Evolutionary conservation across 495 filamentous ascomycete species (phyloP).

Genomic region (Aspergillus haitiensis): DNA sequence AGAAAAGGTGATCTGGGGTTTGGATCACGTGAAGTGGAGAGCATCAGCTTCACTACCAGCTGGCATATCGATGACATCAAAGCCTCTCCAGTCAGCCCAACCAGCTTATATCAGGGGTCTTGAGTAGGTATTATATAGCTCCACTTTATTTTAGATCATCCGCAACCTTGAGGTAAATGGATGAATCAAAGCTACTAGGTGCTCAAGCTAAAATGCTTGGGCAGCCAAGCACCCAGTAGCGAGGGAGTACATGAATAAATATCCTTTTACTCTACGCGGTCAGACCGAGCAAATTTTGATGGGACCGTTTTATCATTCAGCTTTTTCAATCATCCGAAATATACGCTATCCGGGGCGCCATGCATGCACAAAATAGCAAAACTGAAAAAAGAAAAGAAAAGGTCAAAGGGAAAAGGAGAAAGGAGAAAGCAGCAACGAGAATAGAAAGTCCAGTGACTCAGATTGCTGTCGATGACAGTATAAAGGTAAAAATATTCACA

Average conservation of each 20-base stretch:
- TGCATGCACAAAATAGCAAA: constrained; percentile 19
- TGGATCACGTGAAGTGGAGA: too few relatives aligned
- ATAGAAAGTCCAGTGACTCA: constrained; percentile 21
- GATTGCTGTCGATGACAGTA: constrained; percentile 27
- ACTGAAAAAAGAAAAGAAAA: constrained; percentile 9
- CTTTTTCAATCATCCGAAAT: constrained; percentile 18
- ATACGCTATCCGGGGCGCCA: constrained; percentile 25
- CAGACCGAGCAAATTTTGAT: not conserved
- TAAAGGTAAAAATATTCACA: constrained; percentile 43
- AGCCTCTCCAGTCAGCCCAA: too few relatives aligned
- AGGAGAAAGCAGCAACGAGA: constrained; percentile 15
- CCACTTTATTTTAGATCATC: too few relatives aligned
- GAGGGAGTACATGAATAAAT: not conserved
- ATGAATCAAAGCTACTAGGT: too few relatives aligned
- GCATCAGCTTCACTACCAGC: too few relatives aligned
- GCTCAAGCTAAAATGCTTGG: too few relatives aligned
- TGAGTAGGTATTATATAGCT: too few relatives aligned
- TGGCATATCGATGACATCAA: too few relatives aligned
- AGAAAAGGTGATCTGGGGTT: too few relatives aligned
- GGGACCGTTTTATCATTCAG: constrained; percentile 20
- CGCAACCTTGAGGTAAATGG: too few relatives aligned
- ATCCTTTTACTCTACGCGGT: not conserved
- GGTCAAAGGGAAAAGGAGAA: constrained; percentile 14
- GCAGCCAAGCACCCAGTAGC: too few relatives aligned
- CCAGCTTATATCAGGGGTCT: too few relatives aligned